Conservation (phyloP, 179 eudicot genomes). For the Pouteria campechiana region DNA sequence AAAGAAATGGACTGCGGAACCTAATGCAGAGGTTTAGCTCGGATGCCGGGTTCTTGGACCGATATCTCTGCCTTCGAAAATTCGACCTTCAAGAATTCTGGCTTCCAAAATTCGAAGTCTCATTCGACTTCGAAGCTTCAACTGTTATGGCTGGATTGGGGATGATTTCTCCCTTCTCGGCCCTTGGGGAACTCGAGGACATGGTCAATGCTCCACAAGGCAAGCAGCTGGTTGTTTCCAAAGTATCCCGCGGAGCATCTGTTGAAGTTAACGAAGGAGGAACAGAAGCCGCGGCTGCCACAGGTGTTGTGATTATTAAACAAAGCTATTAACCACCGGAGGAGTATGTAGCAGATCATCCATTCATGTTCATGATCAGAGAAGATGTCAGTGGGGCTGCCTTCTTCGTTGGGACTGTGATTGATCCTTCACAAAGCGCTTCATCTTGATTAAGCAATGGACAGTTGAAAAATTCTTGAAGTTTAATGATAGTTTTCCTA, state of each 20-base stretch:
- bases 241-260: constrained; percentile 4
- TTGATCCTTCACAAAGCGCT: no score
- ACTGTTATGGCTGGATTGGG: not conserved
- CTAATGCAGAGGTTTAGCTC: not conserved
- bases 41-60: constrained; percentile 6
- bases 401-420: constrained; percentile 5
- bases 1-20: not conserved
- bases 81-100: not conserved
- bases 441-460: no score
- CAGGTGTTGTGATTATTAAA: not conserved
- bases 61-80: not conserved
- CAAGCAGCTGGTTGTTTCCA: not conserved
- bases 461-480: no score
- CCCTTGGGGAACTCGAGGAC: not conserved
- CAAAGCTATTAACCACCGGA: not conserved
- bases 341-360: constrained; percentile 10
- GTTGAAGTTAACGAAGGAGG: constrained; percentile 9
- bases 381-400: constrained; percentile 1
- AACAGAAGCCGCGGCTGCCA: constrained; percentile 14
- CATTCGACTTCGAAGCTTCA: constrained; percentile 9
- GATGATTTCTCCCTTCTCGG: not conserved
- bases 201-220: constrained; percentile 1
- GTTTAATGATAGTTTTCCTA: no score
- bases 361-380: constrained; percentile 13
- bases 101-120: constrained; percentile 11